These are phyloP conservation scores for Dacryopinax primogenitus DNA, from an alignment of 768 basidiomycete genomes.

Conservation along the genomic window DNA sequence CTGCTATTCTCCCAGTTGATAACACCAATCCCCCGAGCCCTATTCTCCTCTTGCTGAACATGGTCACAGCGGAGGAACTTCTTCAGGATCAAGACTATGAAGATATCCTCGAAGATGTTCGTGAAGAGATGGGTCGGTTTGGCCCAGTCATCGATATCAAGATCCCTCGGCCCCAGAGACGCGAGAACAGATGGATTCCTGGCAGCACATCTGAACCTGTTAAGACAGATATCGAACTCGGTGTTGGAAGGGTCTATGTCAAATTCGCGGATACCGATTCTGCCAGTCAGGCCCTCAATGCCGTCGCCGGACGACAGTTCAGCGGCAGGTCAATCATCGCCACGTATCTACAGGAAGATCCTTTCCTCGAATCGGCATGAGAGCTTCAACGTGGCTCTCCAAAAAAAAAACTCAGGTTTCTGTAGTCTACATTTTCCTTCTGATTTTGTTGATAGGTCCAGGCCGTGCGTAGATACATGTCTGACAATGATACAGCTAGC, in stretches of 20 bases:
- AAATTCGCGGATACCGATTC: constrained; percentile 54
- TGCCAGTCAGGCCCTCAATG: constrained; percentile 63
- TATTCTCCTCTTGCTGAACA: constrained; percentile 95
- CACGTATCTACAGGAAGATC: constrained; percentile 28
- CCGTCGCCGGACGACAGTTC: constrained; percentile 79
- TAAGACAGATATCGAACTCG: constrained; percentile 72
- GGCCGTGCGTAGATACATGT: background rate
- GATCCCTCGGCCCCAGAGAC: constrained; percentile 79
- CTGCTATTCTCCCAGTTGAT: constrained; percentile 78
- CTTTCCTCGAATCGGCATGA: background rate
- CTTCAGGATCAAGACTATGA: constrained; percentile 81
- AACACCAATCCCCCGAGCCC: constrained; percentile 41
- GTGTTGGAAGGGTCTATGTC: constrained; percentile 93
- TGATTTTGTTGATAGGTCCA: background rate
- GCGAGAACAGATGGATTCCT: constrained; percentile 65
- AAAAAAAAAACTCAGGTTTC: background rate
- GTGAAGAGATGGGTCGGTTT: constrained; percentile 72
- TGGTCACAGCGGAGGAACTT: constrained; percentile 92
- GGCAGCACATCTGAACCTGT: constrained; percentile 45
- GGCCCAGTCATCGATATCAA: constrained; percentile 73
- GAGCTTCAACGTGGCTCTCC: background rate
- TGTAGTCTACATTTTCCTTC: background rate
- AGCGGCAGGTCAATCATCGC: constrained; percentile 79
- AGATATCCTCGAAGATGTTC: constrained; percentile 89
- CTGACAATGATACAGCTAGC: constrained; percentile 9